Base-by-base conservation (phyloP, 75 land plant species). In the Sequoia sempervirens region DNA sequence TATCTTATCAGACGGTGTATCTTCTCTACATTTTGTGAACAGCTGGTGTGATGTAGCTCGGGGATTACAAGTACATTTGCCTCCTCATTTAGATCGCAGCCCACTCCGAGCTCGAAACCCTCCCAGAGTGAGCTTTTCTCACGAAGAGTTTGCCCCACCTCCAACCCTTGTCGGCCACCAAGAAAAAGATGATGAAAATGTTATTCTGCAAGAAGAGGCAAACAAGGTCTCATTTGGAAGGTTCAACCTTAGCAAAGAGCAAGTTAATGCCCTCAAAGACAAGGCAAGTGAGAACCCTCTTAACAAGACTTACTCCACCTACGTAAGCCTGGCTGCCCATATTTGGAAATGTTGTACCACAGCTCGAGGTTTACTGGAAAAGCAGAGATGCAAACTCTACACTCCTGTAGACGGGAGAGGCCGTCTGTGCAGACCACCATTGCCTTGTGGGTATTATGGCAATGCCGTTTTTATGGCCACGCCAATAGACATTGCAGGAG, bases 381-480 rank as follows among this genome's bases (percentile, higher is more conserved):
- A 43, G 7, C 46, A 43, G 46, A 43, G 46, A 43, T 43, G 7
- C 46, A 43, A 43, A 43, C 46, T 43, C 46, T 43, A 43, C 46
- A 43, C 0, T 43, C 7, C 5, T 43, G 46, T 43, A 43, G 46
- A 43, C 46, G 46, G 46, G 7, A 43, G 46, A 43, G 46, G 5
- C 7, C 46, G 6, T 43, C 90, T 6, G 54, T 64, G 2, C 91
- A 88, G 1, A 43, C 93, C 93, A 9, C 84, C 86, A 1, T 87
- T 91, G 23, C 94, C 95, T 5, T 80, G 66, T 26, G 89, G 89
- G 32, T 93, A 87, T 85, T 85, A 91, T 26, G 95, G 95, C 58
- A 93, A 93, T 56, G 93, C 75, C 32, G 82, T 89, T 45, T 93
- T 91, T 80, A 83, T 85, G 38, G 50, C 89, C 36, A 85, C 90